phyloP scores from a whole-genome alignment of 148 eudicot species.

The Diospyros kaki region DNA sequence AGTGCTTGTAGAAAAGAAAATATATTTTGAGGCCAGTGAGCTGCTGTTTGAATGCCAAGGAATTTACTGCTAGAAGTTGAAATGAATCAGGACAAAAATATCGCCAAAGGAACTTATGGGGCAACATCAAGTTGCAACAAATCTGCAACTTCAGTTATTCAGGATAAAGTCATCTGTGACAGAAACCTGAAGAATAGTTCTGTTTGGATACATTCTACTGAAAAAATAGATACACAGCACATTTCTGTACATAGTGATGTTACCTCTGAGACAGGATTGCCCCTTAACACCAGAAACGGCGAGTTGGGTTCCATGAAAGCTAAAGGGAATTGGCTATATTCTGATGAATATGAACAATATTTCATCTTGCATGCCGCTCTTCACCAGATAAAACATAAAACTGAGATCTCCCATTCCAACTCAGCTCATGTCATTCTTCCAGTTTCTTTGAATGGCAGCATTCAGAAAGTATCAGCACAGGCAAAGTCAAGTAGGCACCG shows the following conservation, averaged over 20 bases:
- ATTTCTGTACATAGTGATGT: constrained; percentile 33
- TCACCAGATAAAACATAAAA: constrained; percentile 11
- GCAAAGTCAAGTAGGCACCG: constrained; percentile 9
- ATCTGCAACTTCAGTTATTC: neutral
- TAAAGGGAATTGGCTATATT: neutral
- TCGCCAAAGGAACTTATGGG: neutral
- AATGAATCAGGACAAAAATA: neutral
- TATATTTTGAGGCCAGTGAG: neutral
- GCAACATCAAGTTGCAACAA: neutral
- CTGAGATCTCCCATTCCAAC: constrained; percentile 34
- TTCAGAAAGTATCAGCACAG: constrained; percentile 13
- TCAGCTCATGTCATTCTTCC: constrained; percentile 18
- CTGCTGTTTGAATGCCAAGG: neutral
- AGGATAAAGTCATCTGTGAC: neutral
- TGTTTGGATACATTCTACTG: neutral
- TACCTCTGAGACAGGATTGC: constrained; percentile 25
- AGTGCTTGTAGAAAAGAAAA: neutral
- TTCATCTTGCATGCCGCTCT: neutral
- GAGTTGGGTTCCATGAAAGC: constrained; percentile 1
- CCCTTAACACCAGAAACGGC: constrained; percentile 5
- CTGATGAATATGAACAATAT: neutral
- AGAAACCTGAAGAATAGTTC: neutral
- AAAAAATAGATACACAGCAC: constrained; percentile 17
- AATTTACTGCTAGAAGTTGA: neutral
- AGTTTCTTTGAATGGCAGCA: constrained; percentile 16